Base-by-base conservation (phyloP, 495 filamentous ascomycete species). In the Podospora tetraspora region DNA sequence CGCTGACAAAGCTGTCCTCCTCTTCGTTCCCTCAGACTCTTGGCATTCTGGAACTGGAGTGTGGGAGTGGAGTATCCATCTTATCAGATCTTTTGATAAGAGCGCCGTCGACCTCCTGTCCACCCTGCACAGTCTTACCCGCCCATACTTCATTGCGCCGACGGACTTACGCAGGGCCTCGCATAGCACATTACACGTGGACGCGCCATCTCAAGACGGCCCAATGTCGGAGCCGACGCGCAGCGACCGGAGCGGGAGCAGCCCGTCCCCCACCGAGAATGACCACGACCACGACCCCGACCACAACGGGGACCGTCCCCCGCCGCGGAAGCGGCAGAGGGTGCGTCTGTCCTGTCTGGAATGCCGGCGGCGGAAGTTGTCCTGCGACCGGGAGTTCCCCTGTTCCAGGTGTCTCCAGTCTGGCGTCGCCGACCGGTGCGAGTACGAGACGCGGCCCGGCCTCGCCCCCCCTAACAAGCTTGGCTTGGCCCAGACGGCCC, bases 401-500 rank as follows among this genome's bases (percentile, higher is more conserved):
- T 84, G 82, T 72, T 81, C 83, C 63, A 79, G 82, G 27, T 84
- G 82, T 65, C 73, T 84, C 67, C 83, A 84, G 71, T 83, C 81
- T 52, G 82, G 82, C 59, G 84, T 82, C 13, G 71, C 80, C 16
- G 82, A 84, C 10, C 76, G 78, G 52, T 84, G 82, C 73, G 79
- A 78, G 63, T 84, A 83, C 69, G 82, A 84, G 73, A 79, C 81
- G 11, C 74, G 81, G 24, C 80, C 81, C 57, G 82, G 82, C 58
- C 67, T 78, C 52, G 78, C 77, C 3, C 74, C 76, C 21, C 74
- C 74, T 37, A 75, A 77, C 77, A 78, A 78, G 73, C 71, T 78
- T 66, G 75, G 79, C 61, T 66, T 79, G 21, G 68, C 78, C 24
- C 71, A 74, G 59, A 67, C 69, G 12, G 71, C 78, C 34, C 71